A percentile compares a stretch with the other conserved stretches of the same genome.
These are phyloP conservation scores for Carex arenaria DNA, from an alignment of 202 grass and related monocot genomes.

Conservation along the genomic window DNA sequence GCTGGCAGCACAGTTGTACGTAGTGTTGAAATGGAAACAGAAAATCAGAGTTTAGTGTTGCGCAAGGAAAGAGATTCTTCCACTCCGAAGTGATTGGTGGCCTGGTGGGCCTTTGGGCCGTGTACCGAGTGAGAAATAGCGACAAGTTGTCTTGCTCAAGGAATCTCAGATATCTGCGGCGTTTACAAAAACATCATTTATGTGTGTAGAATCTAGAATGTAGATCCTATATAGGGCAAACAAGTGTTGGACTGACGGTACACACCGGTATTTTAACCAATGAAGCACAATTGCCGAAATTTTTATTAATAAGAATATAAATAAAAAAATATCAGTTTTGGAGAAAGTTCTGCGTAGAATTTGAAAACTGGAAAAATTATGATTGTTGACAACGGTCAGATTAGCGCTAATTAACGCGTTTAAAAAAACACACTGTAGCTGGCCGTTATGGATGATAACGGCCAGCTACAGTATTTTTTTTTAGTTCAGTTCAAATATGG, in stretches of 20 bases:
- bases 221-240: not conserved
- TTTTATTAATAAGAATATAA: too few species aligned
- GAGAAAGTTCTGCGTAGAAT: too few species aligned
- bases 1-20: not conserved
- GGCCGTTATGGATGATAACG: too few species aligned
- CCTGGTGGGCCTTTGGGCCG: not conserved
- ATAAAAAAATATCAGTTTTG: too few species aligned
- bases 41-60: not conserved
- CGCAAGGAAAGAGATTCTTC: slow-evolving; percentile 6
- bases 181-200: not conserved
- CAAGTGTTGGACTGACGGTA: not conserved
- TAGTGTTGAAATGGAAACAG: not conserved
- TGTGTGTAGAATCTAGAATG: not conserved
- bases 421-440: too few species aligned
- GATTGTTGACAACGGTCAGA: too few species aligned
- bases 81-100: slow-evolving; percentile 1
- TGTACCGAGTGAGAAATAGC: not conserved
- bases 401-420: too few species aligned
- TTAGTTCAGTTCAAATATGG: too few species aligned
- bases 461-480: too few species aligned
- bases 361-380: too few species aligned
- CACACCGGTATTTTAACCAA: too few species aligned
- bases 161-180: not conserved
- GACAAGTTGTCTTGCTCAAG: not conserved
- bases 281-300: too few species aligned